Evolutionary conservation across 2,329 filamentous ascomycete species (phyloP).

Genomic region (Aspergillus piperis): DNA sequence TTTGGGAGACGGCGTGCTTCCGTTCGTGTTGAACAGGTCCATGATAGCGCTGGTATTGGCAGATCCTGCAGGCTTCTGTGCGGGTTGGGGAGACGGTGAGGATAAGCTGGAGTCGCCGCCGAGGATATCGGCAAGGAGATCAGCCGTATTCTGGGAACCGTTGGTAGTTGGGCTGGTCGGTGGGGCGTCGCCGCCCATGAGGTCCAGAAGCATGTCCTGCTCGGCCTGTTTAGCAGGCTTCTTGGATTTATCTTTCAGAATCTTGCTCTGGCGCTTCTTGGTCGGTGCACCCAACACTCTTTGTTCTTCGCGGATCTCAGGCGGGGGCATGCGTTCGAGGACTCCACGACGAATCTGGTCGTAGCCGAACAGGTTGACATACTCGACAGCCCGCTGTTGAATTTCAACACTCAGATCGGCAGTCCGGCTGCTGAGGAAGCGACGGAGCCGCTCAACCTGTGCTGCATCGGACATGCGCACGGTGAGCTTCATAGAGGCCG

Average conservation of each 20-base stretch:
- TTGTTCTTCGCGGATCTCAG: constrained; percentile 94
- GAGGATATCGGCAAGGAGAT: constrained; percentile 88
- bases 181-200: constrained; percentile 81
- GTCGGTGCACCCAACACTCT: constrained; percentile 82
- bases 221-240: constrained; percentile 79
- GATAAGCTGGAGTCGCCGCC: constrained; percentile 66
- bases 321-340: constrained; percentile 95
- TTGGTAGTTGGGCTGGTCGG: constrained; percentile 57
- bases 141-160: constrained; percentile 71
- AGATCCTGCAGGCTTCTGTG: constrained; percentile 47
- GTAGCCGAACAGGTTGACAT: constrained; percentile 88
- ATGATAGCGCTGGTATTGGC: constrained; percentile 76
- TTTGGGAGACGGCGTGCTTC: constrained; percentile 50
- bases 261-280: constrained; percentile 62
- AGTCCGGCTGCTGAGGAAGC: constrained; percentile 74
- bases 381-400: constrained; percentile 94
- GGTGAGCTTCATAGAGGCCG: constrained; percentile 90
- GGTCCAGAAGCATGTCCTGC: constrained; percentile 85
- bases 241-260: constrained; percentile 73
- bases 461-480: constrained; percentile 78
- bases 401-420: constrained; percentile 92
- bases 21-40: constrained; percentile 72
- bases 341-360: constrained; percentile 87
- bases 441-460: constrained; percentile 83
- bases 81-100: constrained; percentile 57